phyloP scores from a whole-genome alignment of 257 asterid species.

The Ilex asprella region DNA sequence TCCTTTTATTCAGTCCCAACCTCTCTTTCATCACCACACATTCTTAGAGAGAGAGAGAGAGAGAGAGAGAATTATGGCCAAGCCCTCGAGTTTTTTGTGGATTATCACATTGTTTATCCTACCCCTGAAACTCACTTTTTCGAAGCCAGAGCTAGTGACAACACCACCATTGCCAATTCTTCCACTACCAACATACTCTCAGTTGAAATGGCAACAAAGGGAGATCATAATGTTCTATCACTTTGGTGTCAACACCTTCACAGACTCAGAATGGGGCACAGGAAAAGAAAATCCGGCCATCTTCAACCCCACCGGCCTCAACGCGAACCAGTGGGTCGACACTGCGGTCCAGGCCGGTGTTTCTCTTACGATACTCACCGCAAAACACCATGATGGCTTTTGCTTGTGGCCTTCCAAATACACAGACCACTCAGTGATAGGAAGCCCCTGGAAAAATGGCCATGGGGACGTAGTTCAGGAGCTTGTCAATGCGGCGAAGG shows the following conservation, averaged over 20 bases:
- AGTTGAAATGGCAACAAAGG: conserved; percentile 88
- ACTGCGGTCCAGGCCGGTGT: conserved; percentile 56
- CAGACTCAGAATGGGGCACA: conserved; percentile 85
- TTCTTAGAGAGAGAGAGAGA: background rate
- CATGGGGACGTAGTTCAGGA: conserved; percentile 68
- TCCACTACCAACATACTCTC: conserved; percentile 73
- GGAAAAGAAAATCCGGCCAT: conserved; percentile 62
- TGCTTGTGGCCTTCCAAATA: conserved; percentile 93
- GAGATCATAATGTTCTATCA: conserved; percentile 85
- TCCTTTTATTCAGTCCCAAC: background rate
- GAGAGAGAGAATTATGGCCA: conserved; percentile 8
- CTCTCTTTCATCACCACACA: background rate
- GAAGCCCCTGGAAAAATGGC: conserved; percentile 76
- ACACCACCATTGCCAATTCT: conserved; percentile 89
- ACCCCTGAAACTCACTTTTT: conserved; percentile 13
- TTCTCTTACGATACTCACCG: conserved; percentile 71
- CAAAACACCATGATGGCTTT: conserved; percentile 94
- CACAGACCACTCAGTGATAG: conserved; percentile 72
- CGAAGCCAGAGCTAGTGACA: conserved; percentile 7
- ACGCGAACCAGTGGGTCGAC: conserved; percentile 77
- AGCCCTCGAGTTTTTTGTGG: conserved; percentile 5
- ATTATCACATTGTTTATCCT: conserved; percentile 18
- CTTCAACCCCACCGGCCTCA: conserved; percentile 57
- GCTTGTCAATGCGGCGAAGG: conserved; percentile 49
- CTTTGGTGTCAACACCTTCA: conserved; percentile 88